phyloP scores from a whole-genome alignment of 768 basidiomycete species.

The Termitomyces heimii region DNA sequence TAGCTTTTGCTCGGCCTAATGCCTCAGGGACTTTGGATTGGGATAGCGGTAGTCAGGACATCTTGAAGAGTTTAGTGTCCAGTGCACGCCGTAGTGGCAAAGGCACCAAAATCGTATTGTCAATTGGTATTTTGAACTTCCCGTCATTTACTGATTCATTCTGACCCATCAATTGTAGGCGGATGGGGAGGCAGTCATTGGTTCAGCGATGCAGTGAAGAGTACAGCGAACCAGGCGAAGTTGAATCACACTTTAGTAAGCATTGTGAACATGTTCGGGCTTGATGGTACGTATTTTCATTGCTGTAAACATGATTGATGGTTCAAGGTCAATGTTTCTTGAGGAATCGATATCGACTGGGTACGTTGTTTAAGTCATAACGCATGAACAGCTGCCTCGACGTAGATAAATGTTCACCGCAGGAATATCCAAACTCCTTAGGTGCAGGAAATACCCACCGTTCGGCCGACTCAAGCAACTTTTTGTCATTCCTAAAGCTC shows the following conservation, averaged over 20 bases:
- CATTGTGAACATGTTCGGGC: slow-evolving; percentile 51
- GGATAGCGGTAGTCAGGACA: slow-evolving; percentile 41
- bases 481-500: slow-evolving; percentile 51
- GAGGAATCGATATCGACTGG: slow-evolving; percentile 52
- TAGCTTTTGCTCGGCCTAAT: slow-evolving; percentile 70
- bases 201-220: slow-evolving; percentile 57
- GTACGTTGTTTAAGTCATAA: slow-evolving; percentile 16
- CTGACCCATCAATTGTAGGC: slow-evolving; percentile 17
- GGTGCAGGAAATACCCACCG: slow-evolving; percentile 60
- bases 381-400: neutral
- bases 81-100: slow-evolving; percentile 47
- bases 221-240: slow-evolving; percentile 36
- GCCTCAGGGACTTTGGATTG: slow-evolving; percentile 49
- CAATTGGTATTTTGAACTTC: slow-evolving; percentile 46
- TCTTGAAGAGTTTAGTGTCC: slow-evolving; percentile 51
- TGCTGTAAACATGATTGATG: neutral
- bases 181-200: slow-evolving; percentile 67
- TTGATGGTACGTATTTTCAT: slow-evolving; percentile 53
- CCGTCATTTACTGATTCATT: neutral
- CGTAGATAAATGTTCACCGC: slow-evolving; percentile 25
- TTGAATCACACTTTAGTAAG: slow-evolving; percentile 50
- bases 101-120: slow-evolving; percentile 60
- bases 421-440: slow-evolving; percentile 68
- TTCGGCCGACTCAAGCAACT: slow-evolving; percentile 53
- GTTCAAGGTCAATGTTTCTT: slow-evolving; percentile 35